These are phyloP conservation scores for Salix udensis DNA, from an alignment of 345 rosid species.

Conservation along the genomic window DNA sequence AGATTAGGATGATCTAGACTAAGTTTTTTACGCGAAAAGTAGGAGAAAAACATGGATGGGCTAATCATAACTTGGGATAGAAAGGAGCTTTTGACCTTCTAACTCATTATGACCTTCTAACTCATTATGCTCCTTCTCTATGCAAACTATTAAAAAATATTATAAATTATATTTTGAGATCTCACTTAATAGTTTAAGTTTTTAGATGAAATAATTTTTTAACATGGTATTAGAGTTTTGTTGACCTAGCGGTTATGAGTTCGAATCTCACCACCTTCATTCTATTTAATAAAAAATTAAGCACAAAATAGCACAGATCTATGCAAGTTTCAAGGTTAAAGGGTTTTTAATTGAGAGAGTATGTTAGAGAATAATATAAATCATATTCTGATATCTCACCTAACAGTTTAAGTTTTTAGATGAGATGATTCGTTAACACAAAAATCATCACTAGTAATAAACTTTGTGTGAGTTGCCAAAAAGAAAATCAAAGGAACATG, in stretches of 20 bases:
- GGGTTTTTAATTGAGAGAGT: rapidly evolving
- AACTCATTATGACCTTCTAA: slow-evolving; percentile 9
- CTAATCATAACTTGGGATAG: slow-evolving; percentile 2
- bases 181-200: too few species aligned
- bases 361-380: too few species aligned
- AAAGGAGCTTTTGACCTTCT: slow-evolving; percentile 10
- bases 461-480: slow-evolving; percentile 1
- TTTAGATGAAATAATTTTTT: too few species aligned
- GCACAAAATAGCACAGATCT: rapidly evolving
- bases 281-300: too few species aligned
- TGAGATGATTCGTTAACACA: too few species aligned
- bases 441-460: neutral
- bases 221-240: too few species aligned
- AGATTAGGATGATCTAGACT: neutral
- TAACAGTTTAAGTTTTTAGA: too few species aligned
- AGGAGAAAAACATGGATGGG: neutral
- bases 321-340: too few species aligned
- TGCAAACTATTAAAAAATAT: too few species aligned
- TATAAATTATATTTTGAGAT: too few species aligned
- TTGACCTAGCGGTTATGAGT: rapidly evolving
- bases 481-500: neutral
- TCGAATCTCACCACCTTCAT: too few species aligned
- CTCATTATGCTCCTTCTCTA: neutral
- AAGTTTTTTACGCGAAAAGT: neutral
- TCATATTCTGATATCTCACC: rapidly evolving